Percentiles rank a stretch among this genome's conserved stretches.
phyloP scores from a whole-genome alignment of 2,329 filamentous ascomycete genomes.

The Trichoderma sp. region DNA sequence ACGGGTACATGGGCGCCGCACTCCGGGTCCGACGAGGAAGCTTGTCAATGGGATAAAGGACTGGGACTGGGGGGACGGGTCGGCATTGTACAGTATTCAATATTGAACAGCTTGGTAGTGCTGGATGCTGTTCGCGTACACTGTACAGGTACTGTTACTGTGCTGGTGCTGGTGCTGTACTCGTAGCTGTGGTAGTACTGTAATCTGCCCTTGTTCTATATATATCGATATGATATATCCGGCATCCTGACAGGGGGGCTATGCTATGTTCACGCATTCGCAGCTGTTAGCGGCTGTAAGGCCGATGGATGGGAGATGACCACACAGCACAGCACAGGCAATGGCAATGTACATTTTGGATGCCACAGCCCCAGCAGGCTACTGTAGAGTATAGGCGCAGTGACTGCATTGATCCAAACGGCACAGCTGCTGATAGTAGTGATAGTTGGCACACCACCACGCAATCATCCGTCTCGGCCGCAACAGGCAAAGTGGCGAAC shows the following conservation, averaged over 20 bases:
- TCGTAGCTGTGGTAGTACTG: neutral
- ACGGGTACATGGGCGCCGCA: neutral
- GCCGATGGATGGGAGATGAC: neutral
- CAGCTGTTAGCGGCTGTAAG: neutral
- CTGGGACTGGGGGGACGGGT: neutral
- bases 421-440: neutral
- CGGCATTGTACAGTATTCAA: neutral
- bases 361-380: neutral
- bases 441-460: neutral
- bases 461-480: neutral
- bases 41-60: neutral
- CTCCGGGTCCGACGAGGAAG: neutral
- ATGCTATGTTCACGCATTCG: neutral
- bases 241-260: neutral
- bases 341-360: neutral
- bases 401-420: neutral
- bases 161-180: too few relatives aligned
- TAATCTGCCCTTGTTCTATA: conserved; percentile 11
- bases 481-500: conserved; percentile 13
- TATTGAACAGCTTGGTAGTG: too few relatives aligned
- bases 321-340: neutral
- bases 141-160: neutral
- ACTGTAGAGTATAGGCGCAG: neutral
- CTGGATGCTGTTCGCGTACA: too few relatives aligned
- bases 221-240: neutral